Conservation (phyloP, 176 grass and related monocot genomes). For the Oryza longistaminata region DNA sequence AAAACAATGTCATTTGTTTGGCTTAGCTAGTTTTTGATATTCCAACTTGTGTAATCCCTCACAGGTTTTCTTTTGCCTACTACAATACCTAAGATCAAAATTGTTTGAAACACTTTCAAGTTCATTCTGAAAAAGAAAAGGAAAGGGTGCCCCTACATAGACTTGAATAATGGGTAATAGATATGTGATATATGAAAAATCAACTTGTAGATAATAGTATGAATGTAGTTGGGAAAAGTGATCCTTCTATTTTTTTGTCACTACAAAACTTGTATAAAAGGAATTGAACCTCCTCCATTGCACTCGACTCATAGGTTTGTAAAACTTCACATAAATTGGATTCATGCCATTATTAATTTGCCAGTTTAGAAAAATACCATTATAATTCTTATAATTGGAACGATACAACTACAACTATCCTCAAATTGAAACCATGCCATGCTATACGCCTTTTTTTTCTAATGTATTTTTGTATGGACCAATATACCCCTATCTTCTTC, state of each 20-base stretch:
- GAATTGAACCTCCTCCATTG: background rate
- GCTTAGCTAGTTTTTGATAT: background rate
- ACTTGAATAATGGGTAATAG: background rate
- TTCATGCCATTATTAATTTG: no score
- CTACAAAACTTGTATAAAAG: background rate
- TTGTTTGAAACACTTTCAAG: background rate
- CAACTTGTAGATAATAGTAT: background rate
- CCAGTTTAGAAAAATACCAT: no score
- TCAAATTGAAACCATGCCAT: no score
- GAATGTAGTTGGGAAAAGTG: background rate
- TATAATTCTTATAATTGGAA: no score
- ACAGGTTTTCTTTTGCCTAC: background rate
- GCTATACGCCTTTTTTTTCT: no score
- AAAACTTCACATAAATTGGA: background rate
- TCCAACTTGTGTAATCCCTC: background rate
- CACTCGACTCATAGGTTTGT: slow-evolving; percentile 4
- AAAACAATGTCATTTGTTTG: background rate
- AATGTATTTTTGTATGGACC: no score
- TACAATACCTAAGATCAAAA: background rate
- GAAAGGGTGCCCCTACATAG: background rate
- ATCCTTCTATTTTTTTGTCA: background rate
- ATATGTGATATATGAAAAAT: background rate
- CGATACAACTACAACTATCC: no score
- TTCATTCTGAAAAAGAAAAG: background rate
- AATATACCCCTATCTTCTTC: no score